Conservation (phyloP, 106 monocot genomes). For the Iris macrosiphon region DNA sequence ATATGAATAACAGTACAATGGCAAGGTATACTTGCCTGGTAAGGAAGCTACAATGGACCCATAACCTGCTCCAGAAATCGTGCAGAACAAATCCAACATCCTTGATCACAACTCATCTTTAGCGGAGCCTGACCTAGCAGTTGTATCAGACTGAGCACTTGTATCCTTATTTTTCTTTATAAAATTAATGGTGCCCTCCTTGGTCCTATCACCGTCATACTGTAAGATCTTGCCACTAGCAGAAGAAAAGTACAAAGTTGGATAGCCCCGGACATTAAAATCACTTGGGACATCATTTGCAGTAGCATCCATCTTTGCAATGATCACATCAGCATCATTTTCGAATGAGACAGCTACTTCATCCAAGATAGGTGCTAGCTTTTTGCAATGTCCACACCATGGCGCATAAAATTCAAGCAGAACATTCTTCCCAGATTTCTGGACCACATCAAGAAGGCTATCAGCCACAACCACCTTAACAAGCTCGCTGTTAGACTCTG, state of each 20-base stretch:
- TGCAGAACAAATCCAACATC: too few relatives aligned
- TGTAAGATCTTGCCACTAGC: conserved; percentile 31
- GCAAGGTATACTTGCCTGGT: too few relatives aligned
- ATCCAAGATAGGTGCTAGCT: conserved; percentile 77
- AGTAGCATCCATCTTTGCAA: conserved; percentile 87
- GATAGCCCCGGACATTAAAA: conserved; percentile 35
- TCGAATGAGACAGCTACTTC: conserved; percentile 72
- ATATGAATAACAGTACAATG: too few relatives aligned
- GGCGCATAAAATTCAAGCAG: conserved; percentile 92
- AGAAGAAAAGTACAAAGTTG: conserved; percentile 48
- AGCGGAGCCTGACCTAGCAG: conserved; percentile 1
- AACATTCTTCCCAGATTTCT: conserved; percentile 75
- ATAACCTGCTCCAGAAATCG: too few relatives aligned
- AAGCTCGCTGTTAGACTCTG: conserved; percentile 71
- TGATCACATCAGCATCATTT: conserved; percentile 67
- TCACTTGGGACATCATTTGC: conserved; percentile 49
- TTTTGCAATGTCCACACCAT: conserved; percentile 96
- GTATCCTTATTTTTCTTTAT: conserved; percentile 37
- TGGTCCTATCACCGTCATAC: conserved; percentile 45
- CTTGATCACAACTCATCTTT: conserved; percentile 48
- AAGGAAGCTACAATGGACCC: too few relatives aligned
- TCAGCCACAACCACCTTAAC: conserved; percentile 76
- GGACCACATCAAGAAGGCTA: conserved; percentile 61
- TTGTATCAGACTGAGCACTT: conserved; percentile 11
- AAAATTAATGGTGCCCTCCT: conserved; percentile 36